Percentiles rank a stretch among this genome's conserved stretches.
These are phyloP conservation scores for Penicillium sp. DNA, from an alignment of 2,329 filamentous ascomycete genomes.

Conservation along the genomic window DNA sequence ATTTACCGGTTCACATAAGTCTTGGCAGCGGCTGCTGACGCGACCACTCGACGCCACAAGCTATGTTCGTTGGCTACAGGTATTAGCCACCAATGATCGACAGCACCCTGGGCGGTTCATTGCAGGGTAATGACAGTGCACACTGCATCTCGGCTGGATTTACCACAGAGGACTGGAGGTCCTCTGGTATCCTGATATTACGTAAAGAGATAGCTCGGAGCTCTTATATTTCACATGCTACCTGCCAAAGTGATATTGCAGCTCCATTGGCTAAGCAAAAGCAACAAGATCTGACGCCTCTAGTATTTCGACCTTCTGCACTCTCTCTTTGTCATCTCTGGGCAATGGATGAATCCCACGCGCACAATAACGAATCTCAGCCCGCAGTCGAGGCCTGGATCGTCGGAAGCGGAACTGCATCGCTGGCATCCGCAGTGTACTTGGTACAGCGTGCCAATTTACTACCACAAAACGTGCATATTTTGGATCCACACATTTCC, in stretches of 20 bases:
- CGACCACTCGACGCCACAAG: not conserved
- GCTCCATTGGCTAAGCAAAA: not conserved
- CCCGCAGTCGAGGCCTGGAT: constrained; percentile 4
- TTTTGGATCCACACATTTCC: not conserved
- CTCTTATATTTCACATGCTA: not conserved
- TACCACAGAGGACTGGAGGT: not conserved
- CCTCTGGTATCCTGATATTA: not conserved
- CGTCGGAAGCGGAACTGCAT: constrained; percentile 8
- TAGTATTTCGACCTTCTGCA: not conserved
- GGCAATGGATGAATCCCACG: not conserved
- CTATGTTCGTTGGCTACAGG: not conserved
- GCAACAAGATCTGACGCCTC: not conserved
- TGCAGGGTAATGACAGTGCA: not conserved
- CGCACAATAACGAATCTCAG: not conserved
- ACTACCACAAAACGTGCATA: constrained; percentile 1
- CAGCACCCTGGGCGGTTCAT: not conserved
- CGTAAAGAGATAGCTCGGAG: not conserved
- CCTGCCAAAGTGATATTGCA: not conserved
- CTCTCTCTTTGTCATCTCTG: not conserved
- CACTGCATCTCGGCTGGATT: not conserved
- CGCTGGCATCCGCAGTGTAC: constrained; percentile 5
- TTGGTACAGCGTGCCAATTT: constrained; percentile 2
- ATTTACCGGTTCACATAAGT: too few species aligned
- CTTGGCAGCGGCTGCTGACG: not conserved
- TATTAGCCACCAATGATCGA: not conserved